Evolutionary conservation across 2,329 filamentous ascomycete genomes (phyloP), one percentile per base, ranked within the genome.

Genomic region (Trichophyton mentagrophytes): DNA sequence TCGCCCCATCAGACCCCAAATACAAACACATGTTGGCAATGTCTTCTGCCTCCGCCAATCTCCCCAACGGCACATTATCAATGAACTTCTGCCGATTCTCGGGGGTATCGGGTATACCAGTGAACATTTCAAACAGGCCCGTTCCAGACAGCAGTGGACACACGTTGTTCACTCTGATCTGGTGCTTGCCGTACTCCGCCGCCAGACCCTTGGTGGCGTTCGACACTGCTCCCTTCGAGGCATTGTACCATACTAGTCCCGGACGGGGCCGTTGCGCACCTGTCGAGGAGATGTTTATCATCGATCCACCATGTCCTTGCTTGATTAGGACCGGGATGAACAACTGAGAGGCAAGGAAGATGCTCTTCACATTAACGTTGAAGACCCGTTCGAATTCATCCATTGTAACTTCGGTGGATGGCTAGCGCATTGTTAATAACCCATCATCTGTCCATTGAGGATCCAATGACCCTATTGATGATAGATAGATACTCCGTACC

Each of bases 161-260:
- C 13, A 90, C 82, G 1, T 82, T 80, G 64, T 89, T 89, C 67
- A 90, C 85, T 0, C 87, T 81, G 64, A 91, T 88, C 65, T 88
- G 80, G 60, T 87, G 80, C 0, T 82, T 80, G 0, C 84, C 88
- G 66, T 87, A 90, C 70, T 90, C 87, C 1, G 86, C 84, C 0
- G 87, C 88, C 65, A 91, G 78, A 9, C 81, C 81, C 72, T 84
- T 85, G 2, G 82, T 85, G 8, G 82, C 83, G 64, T 77, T 77
- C 11, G 73, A 72, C 30, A 77, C 74, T 17, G 75, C 75, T 1
- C 70, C 75, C 67, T 77, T 77, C 22, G 70, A 73, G 0, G 74
- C 71, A 68, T 77, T 77, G 63, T 77, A 77, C 75, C 75, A 77
- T 15, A 77, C 75, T 60, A 78, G 64, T 0, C 75, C 75, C 0